These are phyloP conservation scores for Calocybe indica DNA, from an alignment of 768 basidiomycete species.

Conservation along the genomic window DNA sequence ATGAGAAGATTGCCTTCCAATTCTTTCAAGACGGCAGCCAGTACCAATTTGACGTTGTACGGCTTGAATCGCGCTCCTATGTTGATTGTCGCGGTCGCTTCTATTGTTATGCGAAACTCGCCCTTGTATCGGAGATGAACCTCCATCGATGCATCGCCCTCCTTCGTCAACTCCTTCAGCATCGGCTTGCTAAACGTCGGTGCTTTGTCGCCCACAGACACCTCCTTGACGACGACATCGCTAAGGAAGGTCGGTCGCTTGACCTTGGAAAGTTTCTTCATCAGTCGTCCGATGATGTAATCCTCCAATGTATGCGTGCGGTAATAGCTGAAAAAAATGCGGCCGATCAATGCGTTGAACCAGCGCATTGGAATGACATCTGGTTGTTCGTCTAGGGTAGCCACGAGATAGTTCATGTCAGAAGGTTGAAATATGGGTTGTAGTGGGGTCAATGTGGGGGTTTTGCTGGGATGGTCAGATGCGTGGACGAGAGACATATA, in stretches of 20 bases:
- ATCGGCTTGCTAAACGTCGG: conserved; percentile 94
- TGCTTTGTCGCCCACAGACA: conserved; percentile 77
- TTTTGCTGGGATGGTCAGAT: conserved; percentile 55
- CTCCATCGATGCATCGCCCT: conserved; percentile 90
- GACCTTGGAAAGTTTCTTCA: conserved; percentile 91
- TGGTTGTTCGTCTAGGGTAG: conserved; percentile 85
- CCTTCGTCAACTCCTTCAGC: conserved; percentile 94
- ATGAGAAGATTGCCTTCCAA: conserved; percentile 88
- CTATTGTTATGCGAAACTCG: conserved; percentile 83
- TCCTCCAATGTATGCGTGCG: conserved; percentile 77
- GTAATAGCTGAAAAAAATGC: conserved; percentile 90
- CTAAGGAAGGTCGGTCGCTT: conserved; percentile 84
- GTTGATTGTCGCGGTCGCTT: conserved; percentile 84
- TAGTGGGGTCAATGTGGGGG: conserved; percentile 55
- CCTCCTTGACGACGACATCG: conserved; percentile 82
- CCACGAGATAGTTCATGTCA: conserved; percentile 81
- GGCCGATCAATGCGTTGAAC: conserved; percentile 91
- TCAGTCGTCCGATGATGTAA: conserved; percentile 80
- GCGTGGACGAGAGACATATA: conserved; percentile 79
- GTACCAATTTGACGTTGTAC: conserved; percentile 83
- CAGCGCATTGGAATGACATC: conserved; percentile 97
- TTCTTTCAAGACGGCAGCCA: conserved; percentile 84
- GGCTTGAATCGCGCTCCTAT: conserved; percentile 81
- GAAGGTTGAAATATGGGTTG: conserved; percentile 59
- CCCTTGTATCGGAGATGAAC: conserved; percentile 81